Conservation (phyloP, 768 basidiomycete species). For the Phlegmacium glaucopus region DNA sequence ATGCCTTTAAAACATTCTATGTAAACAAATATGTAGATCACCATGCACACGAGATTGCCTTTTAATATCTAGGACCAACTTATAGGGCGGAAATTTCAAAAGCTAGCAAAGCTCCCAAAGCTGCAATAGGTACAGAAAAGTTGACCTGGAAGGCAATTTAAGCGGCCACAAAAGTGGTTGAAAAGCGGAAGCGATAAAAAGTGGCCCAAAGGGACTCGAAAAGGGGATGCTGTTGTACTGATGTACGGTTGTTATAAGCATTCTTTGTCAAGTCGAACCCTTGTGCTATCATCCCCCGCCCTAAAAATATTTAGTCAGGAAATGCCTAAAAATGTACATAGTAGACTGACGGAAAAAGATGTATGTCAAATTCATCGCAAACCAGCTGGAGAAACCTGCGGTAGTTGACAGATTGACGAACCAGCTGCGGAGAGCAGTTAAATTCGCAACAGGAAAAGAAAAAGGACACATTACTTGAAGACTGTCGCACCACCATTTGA, state of each 20-base stretch:
- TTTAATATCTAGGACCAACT: background rate
- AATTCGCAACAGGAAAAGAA: background rate
- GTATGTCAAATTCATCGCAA: slow-evolving; percentile 68
- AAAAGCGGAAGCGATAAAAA: no score
- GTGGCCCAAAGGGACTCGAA: no score
- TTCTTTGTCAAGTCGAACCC: slow-evolving; percentile 61
- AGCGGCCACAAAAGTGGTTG: no score
- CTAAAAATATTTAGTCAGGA: no score
- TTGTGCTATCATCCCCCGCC: slow-evolving; percentile 60
- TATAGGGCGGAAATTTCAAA: no score
- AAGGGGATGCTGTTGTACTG: no score
- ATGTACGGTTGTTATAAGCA: slow-evolving; percentile 56
- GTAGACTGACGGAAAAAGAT: slow-evolving; percentile 57
- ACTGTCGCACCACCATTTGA: slow-evolving; percentile 47
- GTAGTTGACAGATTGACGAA: slow-evolving; percentile 49
- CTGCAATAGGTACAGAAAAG: no score
- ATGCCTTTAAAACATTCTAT: slow-evolving; percentile 6
- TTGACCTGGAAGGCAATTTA: no score
- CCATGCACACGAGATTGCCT: slow-evolving; percentile 8
- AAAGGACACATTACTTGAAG: slow-evolving; percentile 32
- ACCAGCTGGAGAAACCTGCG: slow-evolving; percentile 67
- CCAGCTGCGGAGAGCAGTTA: slow-evolving; percentile 20
- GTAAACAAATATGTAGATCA: slow-evolving; percentile 13
- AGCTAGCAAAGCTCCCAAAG: no score
- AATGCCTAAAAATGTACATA: background rate